Evolutionary conservation across 495 filamentous ascomycete species (phyloP).

Genomic region (Talaromyces stipitatus): DNA sequence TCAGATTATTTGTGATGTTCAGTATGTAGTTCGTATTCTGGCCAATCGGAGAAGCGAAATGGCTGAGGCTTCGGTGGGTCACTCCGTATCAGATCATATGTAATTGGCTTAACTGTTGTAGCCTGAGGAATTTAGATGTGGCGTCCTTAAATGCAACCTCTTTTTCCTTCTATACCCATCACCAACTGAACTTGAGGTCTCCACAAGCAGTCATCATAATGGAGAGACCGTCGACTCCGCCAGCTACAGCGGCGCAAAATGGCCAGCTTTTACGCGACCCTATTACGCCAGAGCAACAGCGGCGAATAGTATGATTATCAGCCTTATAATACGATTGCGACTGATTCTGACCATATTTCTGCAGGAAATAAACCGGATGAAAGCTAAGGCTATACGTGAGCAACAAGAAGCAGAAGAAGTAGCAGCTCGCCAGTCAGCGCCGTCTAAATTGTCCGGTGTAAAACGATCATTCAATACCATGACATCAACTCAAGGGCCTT

Average conservation of each 20-base stretch:
- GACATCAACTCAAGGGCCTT: slow-evolving; percentile 48
- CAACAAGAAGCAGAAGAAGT: slow-evolving; percentile 52
- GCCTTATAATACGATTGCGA: background rate
- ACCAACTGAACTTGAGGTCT: background rate
- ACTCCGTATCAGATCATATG: background rate
- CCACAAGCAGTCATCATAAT: background rate
- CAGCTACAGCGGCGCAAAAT: slow-evolving; percentile 29
- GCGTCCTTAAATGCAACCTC: background rate
- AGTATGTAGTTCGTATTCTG: background rate
- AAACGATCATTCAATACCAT: slow-evolving; percentile 59
- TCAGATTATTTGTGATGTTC: background rate
- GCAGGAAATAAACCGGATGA: slow-evolving; percentile 84
- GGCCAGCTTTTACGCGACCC: slow-evolving; percentile 42
- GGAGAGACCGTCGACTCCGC: slow-evolving; percentile 55
- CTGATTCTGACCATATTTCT: background rate
- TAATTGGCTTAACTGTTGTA: background rate
- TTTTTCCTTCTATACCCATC: background rate
- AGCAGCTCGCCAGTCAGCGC: slow-evolving; percentile 21
- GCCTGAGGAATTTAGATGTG: background rate
- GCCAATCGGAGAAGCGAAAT: background rate
- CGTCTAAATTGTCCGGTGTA: slow-evolving; percentile 24
- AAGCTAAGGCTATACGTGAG: slow-evolving; percentile 81
- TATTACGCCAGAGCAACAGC: slow-evolving; percentile 66
- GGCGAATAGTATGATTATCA: slow-evolving; percentile 51
- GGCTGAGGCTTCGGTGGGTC: background rate